These are phyloP conservation scores for Alternaria arbusti DNA, from an alignment of 2,329 filamentous ascomycete species.

Conservation along the genomic window DNA sequence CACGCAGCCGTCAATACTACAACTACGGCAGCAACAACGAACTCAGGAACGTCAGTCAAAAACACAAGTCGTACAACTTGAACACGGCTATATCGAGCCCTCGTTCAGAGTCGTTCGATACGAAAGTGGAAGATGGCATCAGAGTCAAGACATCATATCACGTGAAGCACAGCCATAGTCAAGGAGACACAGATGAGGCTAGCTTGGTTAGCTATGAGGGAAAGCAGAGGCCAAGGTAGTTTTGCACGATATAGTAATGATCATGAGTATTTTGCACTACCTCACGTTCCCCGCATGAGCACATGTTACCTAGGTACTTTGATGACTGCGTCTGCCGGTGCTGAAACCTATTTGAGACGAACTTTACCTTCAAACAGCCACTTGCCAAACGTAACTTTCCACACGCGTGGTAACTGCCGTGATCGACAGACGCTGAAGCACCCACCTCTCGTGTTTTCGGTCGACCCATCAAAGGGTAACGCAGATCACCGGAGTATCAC, in stretches of 20 bases:
- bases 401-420: neutral
- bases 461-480: neutral
- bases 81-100: slow-evolving; percentile 8
- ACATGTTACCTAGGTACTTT: neutral
- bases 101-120: neutral
- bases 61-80: slow-evolving; percentile 8
- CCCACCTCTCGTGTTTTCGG: neutral
- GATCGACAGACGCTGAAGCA: slow-evolving; percentile 6
- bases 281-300: neutral
- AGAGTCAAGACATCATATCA: slow-evolving; percentile 27
- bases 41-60: slow-evolving; percentile 21
- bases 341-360: neutral
- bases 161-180: slow-evolving; percentile 18
- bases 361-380: neutral
- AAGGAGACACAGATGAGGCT: slow-evolving; percentile 23
- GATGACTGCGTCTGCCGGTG: neutral
- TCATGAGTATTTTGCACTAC: neutral
- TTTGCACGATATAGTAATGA: neutral
- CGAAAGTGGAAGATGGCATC: slow-evolving; percentile 20
- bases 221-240: neutral
- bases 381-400: neutral
- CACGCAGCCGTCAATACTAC: slow-evolving; percentile 29
- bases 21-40: slow-evolving; percentile 35
- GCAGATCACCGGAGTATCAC: slow-evolving; percentile 10
- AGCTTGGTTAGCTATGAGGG: slow-evolving; percentile 23